These are phyloP conservation scores for Diatrype stigma DNA, from an alignment of 2,329 filamentous ascomycete genomes.

Conservation along the genomic window DNA sequence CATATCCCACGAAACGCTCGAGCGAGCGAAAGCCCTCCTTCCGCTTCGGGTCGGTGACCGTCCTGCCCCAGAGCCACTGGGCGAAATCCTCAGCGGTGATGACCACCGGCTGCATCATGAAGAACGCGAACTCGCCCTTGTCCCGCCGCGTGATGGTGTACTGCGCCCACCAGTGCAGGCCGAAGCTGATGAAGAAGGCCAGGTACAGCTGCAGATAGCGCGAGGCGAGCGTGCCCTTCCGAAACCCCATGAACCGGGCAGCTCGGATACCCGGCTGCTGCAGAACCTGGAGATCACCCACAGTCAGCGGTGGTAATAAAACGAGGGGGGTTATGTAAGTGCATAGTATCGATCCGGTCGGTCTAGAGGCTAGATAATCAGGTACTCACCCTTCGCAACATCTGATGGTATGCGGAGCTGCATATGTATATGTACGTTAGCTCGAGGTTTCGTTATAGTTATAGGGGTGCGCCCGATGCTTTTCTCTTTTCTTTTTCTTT, in stretches of 20 bases:
- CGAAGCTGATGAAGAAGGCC: slow-evolving; percentile 13
- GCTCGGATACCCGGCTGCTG: slow-evolving; percentile 9
- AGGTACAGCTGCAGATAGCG: slow-evolving; percentile 14
- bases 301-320: background rate
- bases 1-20: slow-evolving; percentile 6
- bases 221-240: slow-evolving; percentile 12
- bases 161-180: slow-evolving; percentile 8
- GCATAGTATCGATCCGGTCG: too few relatives aligned
- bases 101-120: slow-evolving; percentile 14
- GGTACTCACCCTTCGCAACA: slow-evolving; percentile 8
- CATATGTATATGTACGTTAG: background rate
- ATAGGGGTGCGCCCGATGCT: too few relatives aligned
- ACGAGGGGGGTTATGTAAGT: background rate
- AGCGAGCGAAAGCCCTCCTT: slow-evolving; percentile 2
- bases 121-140: slow-evolving; percentile 11
- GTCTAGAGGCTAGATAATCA: background rate
- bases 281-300: slow-evolving; percentile 1
- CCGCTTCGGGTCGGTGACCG: background rate
- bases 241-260: slow-evolving; percentile 6
- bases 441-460: background rate
- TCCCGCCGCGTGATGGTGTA: slow-evolving; percentile 6
- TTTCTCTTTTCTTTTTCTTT: too few relatives aligned
- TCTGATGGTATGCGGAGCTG: slow-evolving; percentile 9
- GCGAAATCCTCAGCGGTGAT: slow-evolving; percentile 14
- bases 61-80: slow-evolving; percentile 8